phyloP scores from a whole-genome alignment of 164 flowering plant genomes.

The Tetrastigma voinierianum region DNA sequence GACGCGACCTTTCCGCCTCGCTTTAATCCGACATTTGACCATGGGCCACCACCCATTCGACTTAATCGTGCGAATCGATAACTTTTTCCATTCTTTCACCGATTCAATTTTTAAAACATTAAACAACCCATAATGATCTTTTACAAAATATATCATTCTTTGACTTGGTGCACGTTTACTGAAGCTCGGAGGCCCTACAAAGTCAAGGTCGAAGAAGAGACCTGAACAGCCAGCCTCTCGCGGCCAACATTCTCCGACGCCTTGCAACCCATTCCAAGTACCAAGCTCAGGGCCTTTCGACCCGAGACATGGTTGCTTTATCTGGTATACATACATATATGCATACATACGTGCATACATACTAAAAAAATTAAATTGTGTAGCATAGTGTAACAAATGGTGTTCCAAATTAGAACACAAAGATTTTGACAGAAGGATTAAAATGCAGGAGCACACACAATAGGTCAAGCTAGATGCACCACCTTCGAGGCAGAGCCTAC shows the following conservation, averaged over 20 bases:
- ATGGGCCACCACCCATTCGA: no score
- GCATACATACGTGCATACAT: no score
- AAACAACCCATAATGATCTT: no score
- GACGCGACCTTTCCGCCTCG: no score
- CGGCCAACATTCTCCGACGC: no score
- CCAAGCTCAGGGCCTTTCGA: slow-evolving; percentile 37
- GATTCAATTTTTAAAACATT: no score
- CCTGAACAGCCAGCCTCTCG: slow-evolving; percentile 41
- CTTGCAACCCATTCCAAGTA: slow-evolving; percentile 46
- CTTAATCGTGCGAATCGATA: no score
- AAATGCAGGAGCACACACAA: slow-evolving; percentile 38
- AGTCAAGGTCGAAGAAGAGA: slow-evolving; percentile 49
- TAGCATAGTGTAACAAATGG: no score
- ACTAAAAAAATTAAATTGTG: neutral
- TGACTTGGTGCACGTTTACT: neutral
- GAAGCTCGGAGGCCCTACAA: slow-evolving; percentile 54
- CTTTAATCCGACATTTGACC: no score
- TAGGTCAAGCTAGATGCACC: slow-evolving; percentile 40
- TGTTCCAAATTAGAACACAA: no score
- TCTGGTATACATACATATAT: slow-evolving; percentile 23
- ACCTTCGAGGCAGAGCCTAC: slow-evolving; percentile 24
- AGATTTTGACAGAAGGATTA: slow-evolving; percentile 1
- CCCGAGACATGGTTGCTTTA: slow-evolving; percentile 48
- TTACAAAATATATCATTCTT: no score
- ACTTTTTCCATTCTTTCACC: no score